Evolutionary conservation across 345 rosid species (phyloP).

Genomic region (Draba incana): DNA sequence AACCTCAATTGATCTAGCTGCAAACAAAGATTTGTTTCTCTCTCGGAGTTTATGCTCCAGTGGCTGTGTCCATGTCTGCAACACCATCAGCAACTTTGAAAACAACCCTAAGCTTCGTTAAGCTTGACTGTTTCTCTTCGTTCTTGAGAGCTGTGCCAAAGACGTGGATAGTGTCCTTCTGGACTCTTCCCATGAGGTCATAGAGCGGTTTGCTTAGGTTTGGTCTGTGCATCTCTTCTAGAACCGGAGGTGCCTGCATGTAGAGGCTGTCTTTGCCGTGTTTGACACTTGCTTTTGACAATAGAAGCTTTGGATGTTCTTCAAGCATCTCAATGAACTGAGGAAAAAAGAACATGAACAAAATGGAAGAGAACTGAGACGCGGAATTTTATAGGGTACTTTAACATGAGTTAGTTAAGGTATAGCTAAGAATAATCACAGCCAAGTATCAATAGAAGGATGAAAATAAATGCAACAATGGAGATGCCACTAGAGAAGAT

Average conservation of each 20-base stretch:
- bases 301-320: constrained; percentile 70
- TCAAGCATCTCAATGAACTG: constrained; percentile 84
- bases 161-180: constrained; percentile 60
- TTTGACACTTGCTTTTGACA: constrained; percentile 76
- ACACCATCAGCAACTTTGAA: constrained; percentile 78
- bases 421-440: neutral
- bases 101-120: constrained; percentile 63
- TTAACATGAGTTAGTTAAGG: neutral
- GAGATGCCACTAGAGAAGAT: neutral
- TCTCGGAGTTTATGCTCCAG: constrained; percentile 57
- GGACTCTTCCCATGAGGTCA: constrained; percentile 74
- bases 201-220: constrained; percentile 64
- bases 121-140: constrained; percentile 60
- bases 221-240: constrained; percentile 84
- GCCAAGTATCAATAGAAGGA: constrained; percentile 2
- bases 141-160: constrained; percentile 55
- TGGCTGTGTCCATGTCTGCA: constrained; percentile 80
- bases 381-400: neutral
- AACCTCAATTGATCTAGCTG: constrained; percentile 24
- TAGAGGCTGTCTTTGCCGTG: constrained; percentile 67
- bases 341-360: constrained; percentile 2
- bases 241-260: constrained; percentile 96
- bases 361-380: constrained; percentile 4
- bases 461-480: constrained; percentile 3
- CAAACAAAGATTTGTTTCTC: constrained; percentile 1